phyloP scores from a whole-genome alignment of 148 eudicot species.

The Fagopyrum esculentum region DNA sequence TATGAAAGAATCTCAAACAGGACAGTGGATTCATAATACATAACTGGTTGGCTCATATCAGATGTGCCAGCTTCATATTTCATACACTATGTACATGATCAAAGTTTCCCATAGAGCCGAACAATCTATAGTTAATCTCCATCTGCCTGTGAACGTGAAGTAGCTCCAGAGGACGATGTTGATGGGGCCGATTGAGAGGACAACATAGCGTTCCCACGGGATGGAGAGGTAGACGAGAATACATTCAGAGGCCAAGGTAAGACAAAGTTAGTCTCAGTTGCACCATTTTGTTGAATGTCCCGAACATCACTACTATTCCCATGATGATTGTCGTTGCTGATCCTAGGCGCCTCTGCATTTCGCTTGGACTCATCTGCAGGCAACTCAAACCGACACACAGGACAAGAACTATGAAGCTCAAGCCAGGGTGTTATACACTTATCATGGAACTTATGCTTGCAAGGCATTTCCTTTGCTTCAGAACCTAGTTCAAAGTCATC shows the following conservation, averaged over 20 bases:
- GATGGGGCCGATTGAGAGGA: neutral
- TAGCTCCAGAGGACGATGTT: neutral
- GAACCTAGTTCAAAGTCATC: slow-evolving; percentile 28
- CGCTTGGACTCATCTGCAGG: slow-evolving; percentile 35
- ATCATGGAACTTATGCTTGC: slow-evolving; percentile 30
- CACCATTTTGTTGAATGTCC: neutral
- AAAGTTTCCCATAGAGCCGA: neutral
- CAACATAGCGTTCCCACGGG: neutral
- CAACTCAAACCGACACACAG: slow-evolving; percentile 38
- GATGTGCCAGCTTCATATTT: neutral
- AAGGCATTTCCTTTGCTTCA: slow-evolving; percentile 34
- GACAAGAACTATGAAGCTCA: slow-evolving; percentile 40
- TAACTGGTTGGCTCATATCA: neutral
- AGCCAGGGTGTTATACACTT: slow-evolving; percentile 36
- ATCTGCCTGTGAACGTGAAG: neutral
- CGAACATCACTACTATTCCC: neutral
- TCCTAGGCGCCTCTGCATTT: neutral
- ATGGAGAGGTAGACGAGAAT: neutral
- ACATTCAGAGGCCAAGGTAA: slow-evolving; percentile 5
- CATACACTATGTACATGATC: neutral
- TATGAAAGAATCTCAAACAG: slow-evolving; percentile 2
- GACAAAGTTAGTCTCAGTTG: neutral
- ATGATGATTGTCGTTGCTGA: neutral
- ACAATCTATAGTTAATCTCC: slow-evolving; percentile 4
- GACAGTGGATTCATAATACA: neutral